Conservation (phyloP, 1,139 yeast species). For the Candida sanyaensis region DNA sequence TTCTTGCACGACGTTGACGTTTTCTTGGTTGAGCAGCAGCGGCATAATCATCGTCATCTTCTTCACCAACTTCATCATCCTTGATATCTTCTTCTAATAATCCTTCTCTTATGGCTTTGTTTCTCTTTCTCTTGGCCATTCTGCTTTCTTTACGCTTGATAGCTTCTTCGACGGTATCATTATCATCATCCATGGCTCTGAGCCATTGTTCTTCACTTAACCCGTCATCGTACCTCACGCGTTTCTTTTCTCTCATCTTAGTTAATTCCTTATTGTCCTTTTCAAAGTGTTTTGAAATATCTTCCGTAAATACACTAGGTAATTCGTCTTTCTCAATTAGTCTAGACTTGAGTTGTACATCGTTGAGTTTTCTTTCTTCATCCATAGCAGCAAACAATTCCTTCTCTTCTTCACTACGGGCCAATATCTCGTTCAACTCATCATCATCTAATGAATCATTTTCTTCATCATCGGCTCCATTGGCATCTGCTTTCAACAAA, state of each 20-base stretch:
- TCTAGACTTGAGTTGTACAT: slow-evolving; percentile 49
- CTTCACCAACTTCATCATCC: slow-evolving; percentile 27
- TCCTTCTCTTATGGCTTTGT: slow-evolving; percentile 22
- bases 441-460: slow-evolving; percentile 72
- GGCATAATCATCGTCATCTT: slow-evolving; percentile 26
- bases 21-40: slow-evolving; percentile 22
- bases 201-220: slow-evolving; percentile 95
- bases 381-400: slow-evolving; percentile 69
- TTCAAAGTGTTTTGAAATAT: slow-evolving; percentile 63
- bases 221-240: slow-evolving; percentile 86
- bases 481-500: slow-evolving; percentile 78
- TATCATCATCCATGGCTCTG: slow-evolving; percentile 64
- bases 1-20: slow-evolving; percentile 26
- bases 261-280: slow-evolving; percentile 56
- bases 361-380: slow-evolving; percentile 53
- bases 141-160: slow-evolving; percentile 59
- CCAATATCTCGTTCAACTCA: slow-evolving; percentile 84
- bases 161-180: slow-evolving; percentile 67
- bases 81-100: slow-evolving; percentile 23
- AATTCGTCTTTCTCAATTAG: slow-evolving; percentile 71
- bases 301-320: slow-evolving; percentile 79
- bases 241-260: slow-evolving; percentile 81
- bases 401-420: slow-evolving; percentile 79
- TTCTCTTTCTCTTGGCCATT: slow-evolving; percentile 34
- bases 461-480: slow-evolving; percentile 56